A percentile compares a stretch with the other conserved stretches of the same genome.
Evolutionary conservation across 2,329 filamentous ascomycete species (phyloP).

Genomic region (Macroventuria anomochaeta): DNA sequence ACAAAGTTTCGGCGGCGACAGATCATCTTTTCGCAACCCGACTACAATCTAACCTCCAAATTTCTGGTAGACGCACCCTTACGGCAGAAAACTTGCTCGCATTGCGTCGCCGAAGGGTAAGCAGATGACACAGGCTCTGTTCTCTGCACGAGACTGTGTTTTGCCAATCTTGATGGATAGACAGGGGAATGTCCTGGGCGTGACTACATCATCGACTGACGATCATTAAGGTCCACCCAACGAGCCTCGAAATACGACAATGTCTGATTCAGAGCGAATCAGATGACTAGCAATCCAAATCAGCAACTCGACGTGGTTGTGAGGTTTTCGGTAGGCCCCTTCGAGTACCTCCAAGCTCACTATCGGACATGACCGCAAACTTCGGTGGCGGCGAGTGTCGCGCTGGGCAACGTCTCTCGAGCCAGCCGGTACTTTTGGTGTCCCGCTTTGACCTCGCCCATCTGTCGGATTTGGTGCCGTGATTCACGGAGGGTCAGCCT

Average conservation of each 20-base stretch:
- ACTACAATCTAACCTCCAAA: neutral
- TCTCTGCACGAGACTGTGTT: conserved; percentile 6
- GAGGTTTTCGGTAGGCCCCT: conserved; percentile 9
- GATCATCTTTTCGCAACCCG: conserved; percentile 3
- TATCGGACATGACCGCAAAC: conserved; percentile 26
- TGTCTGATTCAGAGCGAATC: conserved; percentile 4
- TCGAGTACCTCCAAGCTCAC: conserved; percentile 1
- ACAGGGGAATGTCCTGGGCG: neutral
- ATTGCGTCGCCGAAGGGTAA: neutral
- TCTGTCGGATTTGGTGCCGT: conserved; percentile 25
- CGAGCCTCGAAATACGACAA: neutral
- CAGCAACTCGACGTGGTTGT: conserved; percentile 5
- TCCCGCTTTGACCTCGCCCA: conserved; percentile 26
- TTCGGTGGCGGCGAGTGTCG: conserved; percentile 22
- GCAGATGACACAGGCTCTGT: neutral
- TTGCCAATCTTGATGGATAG: conserved; percentile 3
- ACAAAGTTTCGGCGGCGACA: conserved; percentile 15
- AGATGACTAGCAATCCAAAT: conserved; percentile 14
- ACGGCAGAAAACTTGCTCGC: neutral
- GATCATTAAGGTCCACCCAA: conserved; percentile 5
- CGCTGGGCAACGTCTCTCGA: conserved; percentile 19
- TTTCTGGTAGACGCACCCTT: neutral
- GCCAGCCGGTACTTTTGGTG: conserved; percentile 21
- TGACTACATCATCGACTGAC: conserved; percentile 15
- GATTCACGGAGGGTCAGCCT: conserved; percentile 26